A percentile compares a stretch with the other conserved stretches of the same genome.
Conservation (phyloP, 2,329 filamentous ascomycete species). For the Trichophyton equinum region DNA sequence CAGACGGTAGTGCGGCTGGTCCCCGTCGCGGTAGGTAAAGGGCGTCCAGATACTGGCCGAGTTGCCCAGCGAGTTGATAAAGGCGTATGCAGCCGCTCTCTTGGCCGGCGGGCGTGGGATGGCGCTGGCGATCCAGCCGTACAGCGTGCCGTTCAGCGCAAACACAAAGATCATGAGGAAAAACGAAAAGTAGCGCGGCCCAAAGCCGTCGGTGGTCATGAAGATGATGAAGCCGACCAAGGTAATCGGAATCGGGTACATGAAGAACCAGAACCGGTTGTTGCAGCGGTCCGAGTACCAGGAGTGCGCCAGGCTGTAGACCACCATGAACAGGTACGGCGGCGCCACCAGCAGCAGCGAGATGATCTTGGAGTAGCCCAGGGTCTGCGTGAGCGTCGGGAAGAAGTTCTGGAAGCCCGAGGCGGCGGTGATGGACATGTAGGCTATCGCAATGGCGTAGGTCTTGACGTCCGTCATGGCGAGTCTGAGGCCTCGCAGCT, state of each 20-base stretch:
- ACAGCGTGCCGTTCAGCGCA: conserved; percentile 40
- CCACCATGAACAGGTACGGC: conserved; percentile 43
- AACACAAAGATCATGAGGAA: conserved; percentile 47
- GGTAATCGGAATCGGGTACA: conserved; percentile 41
- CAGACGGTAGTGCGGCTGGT: conserved; percentile 29
- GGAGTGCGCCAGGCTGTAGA: conserved; percentile 36
- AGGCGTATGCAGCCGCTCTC: conserved; percentile 42
- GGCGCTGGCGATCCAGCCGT: conserved; percentile 40
- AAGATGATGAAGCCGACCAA: conserved; percentile 43
- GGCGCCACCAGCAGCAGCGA: conserved; percentile 42
- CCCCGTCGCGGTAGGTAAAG: conserved; percentile 34
- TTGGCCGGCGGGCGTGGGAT: conserved; percentile 44
- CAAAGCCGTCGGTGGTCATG: conserved; percentile 41
- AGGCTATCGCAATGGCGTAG: conserved; percentile 34
- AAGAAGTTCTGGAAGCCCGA: conserved; percentile 47
- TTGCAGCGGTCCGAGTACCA: conserved; percentile 33
- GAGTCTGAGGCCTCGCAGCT: conserved; percentile 39
- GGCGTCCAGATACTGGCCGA: conserved; percentile 42
- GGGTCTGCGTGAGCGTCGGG: conserved; percentile 37
- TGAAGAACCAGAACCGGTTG: conserved; percentile 42
- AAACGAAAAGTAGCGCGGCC: conserved; percentile 43
- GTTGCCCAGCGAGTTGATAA: conserved; percentile 45
- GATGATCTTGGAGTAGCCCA: conserved; percentile 34
- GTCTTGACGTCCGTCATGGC: conserved; percentile 41
- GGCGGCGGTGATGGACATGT: conserved; percentile 39